Percentiles rank a stretch among this genome's conserved stretches.
These are phyloP conservation scores for Torrubiellomyces zombiae DNA, from an alignment of 2,329 filamentous ascomycete genomes.

Conservation along the genomic window DNA sequence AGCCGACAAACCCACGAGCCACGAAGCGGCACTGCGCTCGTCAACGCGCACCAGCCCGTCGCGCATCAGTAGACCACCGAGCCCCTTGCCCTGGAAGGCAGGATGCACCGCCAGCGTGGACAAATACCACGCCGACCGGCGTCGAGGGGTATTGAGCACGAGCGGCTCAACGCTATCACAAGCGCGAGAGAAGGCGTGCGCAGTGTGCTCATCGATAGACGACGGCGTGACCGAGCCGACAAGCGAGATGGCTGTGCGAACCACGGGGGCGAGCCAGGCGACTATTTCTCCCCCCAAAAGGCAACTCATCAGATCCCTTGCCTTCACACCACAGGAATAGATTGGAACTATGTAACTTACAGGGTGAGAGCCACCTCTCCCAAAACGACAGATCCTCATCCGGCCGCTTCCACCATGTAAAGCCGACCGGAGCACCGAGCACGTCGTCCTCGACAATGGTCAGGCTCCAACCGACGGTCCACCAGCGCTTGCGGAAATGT, in stretches of 20 bases:
- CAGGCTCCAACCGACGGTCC: slow-evolving; percentile 15
- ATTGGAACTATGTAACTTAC: slow-evolving; percentile 14
- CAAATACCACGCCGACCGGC: slow-evolving; percentile 18
- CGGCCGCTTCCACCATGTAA: slow-evolving; percentile 19
- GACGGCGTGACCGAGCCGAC: slow-evolving; percentile 11
- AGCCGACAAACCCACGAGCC: slow-evolving; percentile 15
- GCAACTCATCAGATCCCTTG: too few species aligned
- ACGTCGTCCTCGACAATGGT: slow-evolving; percentile 9
- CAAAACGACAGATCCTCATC: slow-evolving; percentile 9
- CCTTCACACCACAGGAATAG: too few species aligned
- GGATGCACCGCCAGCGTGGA: slow-evolving; percentile 17
- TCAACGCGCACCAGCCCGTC: slow-evolving; percentile 15
- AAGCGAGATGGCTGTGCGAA: slow-evolving; percentile 9
- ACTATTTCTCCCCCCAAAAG: too few species aligned
- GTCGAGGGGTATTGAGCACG: slow-evolving; percentile 12
- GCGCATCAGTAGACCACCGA: slow-evolving; percentile 14
- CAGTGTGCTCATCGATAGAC: slow-evolving; percentile 7
- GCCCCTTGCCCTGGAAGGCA: slow-evolving; percentile 13
- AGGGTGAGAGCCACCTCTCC: slow-evolving; percentile 14
- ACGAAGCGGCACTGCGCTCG: slow-evolving; percentile 12
- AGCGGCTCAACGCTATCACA: slow-evolving; percentile 10
- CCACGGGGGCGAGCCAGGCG: slow-evolving; percentile 14
- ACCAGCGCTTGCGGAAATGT: slow-evolving; percentile 15
- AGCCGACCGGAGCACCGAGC: slow-evolving; percentile 10
- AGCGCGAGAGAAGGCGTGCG: slow-evolving; percentile 11